These are phyloP conservation scores for Globisporangium nodosum DNA, from an alignment of 352 stramenopile species.

Conservation along the genomic window DNA sequence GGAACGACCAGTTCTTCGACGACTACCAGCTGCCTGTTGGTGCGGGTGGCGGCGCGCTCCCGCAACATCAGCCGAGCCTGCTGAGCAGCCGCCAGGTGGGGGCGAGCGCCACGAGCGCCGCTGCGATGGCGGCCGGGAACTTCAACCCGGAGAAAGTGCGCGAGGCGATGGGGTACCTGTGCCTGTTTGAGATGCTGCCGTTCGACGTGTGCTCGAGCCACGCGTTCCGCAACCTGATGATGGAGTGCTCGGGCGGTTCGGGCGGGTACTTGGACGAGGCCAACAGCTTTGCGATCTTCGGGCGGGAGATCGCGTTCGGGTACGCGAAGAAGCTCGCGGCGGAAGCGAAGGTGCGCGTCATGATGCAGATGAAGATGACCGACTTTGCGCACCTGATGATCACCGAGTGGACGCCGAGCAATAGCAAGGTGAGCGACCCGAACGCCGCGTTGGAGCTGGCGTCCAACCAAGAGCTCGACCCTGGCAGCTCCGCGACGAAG, in stretches of 20 bases:
- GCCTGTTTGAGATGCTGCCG: slow-evolving; percentile 61
- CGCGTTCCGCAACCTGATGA: slow-evolving; percentile 49
- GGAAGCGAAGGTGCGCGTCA: slow-evolving; percentile 37
- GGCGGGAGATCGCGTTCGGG: slow-evolving; percentile 33
- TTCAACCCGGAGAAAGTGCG: slow-evolving; percentile 55
- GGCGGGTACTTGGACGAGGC: slow-evolving; percentile 31
- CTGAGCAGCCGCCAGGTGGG: background rate
- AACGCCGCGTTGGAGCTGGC: slow-evolving; percentile 1
- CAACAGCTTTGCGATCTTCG: slow-evolving; percentile 34
- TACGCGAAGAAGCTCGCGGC: slow-evolving; percentile 54
- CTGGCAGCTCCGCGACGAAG: background rate
- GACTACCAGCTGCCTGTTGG: slow-evolving; percentile 24
- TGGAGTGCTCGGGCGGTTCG: slow-evolving; percentile 40
- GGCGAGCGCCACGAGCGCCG: background rate
- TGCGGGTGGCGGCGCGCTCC: background rate
- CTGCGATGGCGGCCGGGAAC: slow-evolving; percentile 1
- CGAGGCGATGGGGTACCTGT: slow-evolving; percentile 53
- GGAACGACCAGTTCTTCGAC: slow-evolving; percentile 31
- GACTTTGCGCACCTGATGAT: slow-evolving; percentile 59
- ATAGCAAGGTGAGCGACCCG: background rate
- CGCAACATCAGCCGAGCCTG: slow-evolving; percentile 12
- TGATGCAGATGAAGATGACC: slow-evolving; percentile 50
- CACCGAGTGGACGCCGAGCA: slow-evolving; percentile 34
- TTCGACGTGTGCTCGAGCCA: slow-evolving; percentile 62
- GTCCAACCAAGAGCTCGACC: background rate